Conservation (phyloP, 306 rosid genomes). For the Cajanus cajan region DNA sequence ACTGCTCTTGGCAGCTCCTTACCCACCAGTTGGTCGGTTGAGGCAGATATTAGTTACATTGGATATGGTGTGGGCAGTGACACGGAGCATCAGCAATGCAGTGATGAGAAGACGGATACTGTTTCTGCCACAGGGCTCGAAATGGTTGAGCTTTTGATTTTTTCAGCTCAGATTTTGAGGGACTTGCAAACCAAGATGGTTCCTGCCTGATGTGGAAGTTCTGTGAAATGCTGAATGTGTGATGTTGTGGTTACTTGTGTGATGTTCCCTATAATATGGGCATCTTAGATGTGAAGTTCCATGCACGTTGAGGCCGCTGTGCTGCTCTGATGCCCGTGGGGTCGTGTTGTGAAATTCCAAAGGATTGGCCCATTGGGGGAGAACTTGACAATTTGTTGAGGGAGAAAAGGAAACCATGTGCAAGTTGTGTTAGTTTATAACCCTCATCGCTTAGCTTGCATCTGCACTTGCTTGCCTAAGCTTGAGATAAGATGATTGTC, state of each 20-base stretch:
- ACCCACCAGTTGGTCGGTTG: conserved; percentile 87
- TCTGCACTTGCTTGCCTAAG: background rate
- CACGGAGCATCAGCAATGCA: conserved; percentile 37
- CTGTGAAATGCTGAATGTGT: background rate
- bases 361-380: background rate
- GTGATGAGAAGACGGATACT: conserved; percentile 61
- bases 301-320: background rate
- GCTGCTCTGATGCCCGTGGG: background rate
- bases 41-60: conserved; percentile 40
- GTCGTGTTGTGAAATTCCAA: conserved; percentile 21
- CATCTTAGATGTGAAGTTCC: background rate
- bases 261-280: background rate
- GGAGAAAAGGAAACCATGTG: conserved; percentile 7
- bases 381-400: background rate
- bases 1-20: conserved; percentile 93
- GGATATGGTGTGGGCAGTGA: conserved; percentile 38
- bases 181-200: conserved; percentile 30
- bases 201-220: conserved; percentile 24
- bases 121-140: conserved; percentile 88
- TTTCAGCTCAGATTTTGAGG: conserved; percentile 69
- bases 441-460: background rate
- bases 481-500: background rate
- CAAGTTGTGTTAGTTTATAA: background rate
- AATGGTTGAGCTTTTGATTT: conserved; percentile 91
- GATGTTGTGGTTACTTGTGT: background rate